Percentiles rank a stretch among this genome's conserved stretches.
Conservation (phyloP, 768 basidiomycete species). For the Mycena floridula region DNA sequence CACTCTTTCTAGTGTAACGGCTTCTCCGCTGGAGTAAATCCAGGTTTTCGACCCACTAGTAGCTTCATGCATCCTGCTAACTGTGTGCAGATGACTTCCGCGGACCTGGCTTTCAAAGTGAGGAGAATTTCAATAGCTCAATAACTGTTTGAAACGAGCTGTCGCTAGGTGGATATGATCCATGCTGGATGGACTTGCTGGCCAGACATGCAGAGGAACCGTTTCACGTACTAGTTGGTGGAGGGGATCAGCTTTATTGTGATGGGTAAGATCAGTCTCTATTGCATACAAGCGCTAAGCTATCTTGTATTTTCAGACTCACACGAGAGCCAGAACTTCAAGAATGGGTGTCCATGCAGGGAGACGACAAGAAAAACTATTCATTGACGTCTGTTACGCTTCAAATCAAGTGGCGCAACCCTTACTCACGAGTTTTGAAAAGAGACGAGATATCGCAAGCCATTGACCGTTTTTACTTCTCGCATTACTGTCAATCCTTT, state of each 20-base stretch:
- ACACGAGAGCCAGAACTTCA: conserved; percentile 86
- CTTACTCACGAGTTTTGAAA: no score
- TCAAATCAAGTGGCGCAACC: no score
- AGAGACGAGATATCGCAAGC: conserved; percentile 64
- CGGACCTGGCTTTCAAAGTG: conserved; percentile 71
- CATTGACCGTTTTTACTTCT: conserved; percentile 86
- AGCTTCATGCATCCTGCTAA: no score
- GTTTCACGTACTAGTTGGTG: conserved; percentile 89
- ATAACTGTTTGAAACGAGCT: no score
- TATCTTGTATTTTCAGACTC: conserved; percentile 44
- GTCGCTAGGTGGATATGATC: conserved; percentile 88
- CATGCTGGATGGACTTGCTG: conserved; percentile 92
- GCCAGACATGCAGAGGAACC: conserved; percentile 72
- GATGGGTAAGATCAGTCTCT: conserved; percentile 46
- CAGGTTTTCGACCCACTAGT: no score
- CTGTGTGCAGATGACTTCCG: conserved; percentile 83
- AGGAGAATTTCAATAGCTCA: no score
- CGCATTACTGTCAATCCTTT: conserved; percentile 85
- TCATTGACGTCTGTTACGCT: no score
- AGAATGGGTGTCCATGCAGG: conserved; percentile 69
- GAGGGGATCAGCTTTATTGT: conserved; percentile 91
- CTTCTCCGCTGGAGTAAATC: conserved; percentile 84
- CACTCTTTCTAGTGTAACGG: conserved; percentile 68
- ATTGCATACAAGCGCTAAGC: conserved; percentile 23
- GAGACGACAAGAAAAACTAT: conserved; percentile 50